Evolutionary conservation across 768 basidiomycete genomes (phyloP), one percentile per base, ranked within the genome.

Genomic region (Lactarius tabidus): DNA sequence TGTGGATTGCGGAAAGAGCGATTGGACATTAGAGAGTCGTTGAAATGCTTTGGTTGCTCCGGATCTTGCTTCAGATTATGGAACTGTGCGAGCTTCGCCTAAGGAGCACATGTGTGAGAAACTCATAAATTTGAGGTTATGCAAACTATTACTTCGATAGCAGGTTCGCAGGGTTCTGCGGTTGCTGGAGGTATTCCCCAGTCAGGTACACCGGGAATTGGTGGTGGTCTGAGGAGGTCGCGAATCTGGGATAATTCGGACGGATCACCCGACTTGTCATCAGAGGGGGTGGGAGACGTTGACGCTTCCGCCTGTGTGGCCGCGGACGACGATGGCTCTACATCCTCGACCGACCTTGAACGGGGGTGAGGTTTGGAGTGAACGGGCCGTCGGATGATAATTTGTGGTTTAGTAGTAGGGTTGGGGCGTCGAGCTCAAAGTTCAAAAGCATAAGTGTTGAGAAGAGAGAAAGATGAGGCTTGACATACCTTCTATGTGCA

Each of bases 1-100:
- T 97, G 93, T 0, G 96, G 96, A 72, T 99, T 99, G 31, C 94
- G 87, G 77, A 98, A 99, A 5, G 93, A 88, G 52, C 93, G 88
- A 69, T 91, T 93, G 9, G 88, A 85, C 87, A 98, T 93, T 48
- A 99, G 83, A 1, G 92, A 92, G 75, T 97, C 94, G 74, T 98
- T 99, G 79, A 97, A 98, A 75, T 97, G 95, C 70, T 88, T 87
- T 1, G 90, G 89, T 70, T 84, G 82, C 1, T 67, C 65, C 12
- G 84, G 72, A 70, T 87, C 82, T 33, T 79, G 76, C 74, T 94
- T 93, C 55, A 98, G 81, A 1, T 80, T 71, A 62, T 88, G 83
- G 71, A 97, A 98, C 59, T 90, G 86, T 0, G 82, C 77, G 28
- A 97, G 82, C 75, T 97, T 98, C 0, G 85, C 79, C 95, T 96